Conservation (phyloP, 495 filamentous ascomycete species). For the Corynascus novoguineensis region DNA sequence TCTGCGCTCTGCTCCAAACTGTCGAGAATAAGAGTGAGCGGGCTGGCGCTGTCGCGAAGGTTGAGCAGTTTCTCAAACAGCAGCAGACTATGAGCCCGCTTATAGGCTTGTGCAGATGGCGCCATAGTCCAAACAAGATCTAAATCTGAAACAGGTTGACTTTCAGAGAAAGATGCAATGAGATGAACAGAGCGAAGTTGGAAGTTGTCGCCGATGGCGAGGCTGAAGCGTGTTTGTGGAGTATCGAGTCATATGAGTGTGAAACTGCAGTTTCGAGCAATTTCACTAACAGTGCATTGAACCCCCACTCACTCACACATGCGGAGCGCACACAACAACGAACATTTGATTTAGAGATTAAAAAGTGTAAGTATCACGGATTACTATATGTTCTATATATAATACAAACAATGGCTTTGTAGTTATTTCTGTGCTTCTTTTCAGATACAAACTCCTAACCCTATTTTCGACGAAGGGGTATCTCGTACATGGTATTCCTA, state of each 20-base stretch:
- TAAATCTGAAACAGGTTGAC: background rate
- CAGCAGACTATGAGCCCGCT: slow-evolving; percentile 79
- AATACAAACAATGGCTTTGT: background rate
- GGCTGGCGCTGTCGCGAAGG: slow-evolving; percentile 71
- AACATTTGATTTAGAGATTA: no score
- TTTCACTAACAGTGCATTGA: background rate
- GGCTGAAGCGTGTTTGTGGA: background rate
- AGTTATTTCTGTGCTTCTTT: background rate
- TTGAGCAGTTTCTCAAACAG: slow-evolving; percentile 79
- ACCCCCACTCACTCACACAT: background rate
- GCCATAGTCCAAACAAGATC: slow-evolving; percentile 32
- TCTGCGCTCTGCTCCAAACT: slow-evolving; percentile 74
- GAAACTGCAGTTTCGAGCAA: background rate
- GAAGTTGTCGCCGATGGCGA: background rate
- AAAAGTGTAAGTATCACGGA: no score
- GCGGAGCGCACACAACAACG: no score
- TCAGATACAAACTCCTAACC: no score
- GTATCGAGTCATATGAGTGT: background rate
- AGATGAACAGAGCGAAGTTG: background rate
- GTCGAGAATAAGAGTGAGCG: slow-evolving; percentile 80
- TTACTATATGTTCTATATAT: background rate
- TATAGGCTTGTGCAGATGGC: slow-evolving; percentile 54
- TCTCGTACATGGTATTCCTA: background rate
- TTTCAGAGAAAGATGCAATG: background rate
- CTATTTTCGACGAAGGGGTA: background rate